phyloP scores from a whole-genome alignment of 495 filamentous ascomycete genomes.

The Hypoxylon perforatum region DNA sequence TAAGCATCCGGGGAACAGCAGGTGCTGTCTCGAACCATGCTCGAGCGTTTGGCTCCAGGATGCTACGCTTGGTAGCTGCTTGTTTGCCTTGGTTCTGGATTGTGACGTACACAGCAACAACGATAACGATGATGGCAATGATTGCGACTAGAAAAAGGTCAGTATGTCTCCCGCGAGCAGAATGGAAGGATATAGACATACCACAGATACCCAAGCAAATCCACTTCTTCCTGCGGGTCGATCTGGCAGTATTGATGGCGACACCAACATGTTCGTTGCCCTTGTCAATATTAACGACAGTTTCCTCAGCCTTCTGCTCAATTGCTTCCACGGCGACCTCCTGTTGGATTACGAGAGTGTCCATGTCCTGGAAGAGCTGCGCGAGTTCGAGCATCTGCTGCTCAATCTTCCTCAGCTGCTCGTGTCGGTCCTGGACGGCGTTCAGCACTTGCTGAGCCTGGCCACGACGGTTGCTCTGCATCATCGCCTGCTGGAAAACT shows the following conservation, averaged over 20 bases:
- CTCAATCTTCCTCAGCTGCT: slow-evolving; percentile 91
- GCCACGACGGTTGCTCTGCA: slow-evolving; percentile 76
- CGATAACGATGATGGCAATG: slow-evolving; percentile 61
- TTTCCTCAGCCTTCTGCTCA: slow-evolving; percentile 82
- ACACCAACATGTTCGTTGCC: slow-evolving; percentile 81
- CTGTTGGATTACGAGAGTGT: slow-evolving; percentile 83
- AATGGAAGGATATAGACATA: slow-evolving; percentile 60
- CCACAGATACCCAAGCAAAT: slow-evolving; percentile 84
- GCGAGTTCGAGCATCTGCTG: slow-evolving; percentile 84
- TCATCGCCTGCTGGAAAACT: slow-evolving; percentile 85
- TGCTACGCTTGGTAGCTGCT: slow-evolving; percentile 33
- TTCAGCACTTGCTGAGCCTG: slow-evolving; percentile 81
- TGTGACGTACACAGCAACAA: slow-evolving; percentile 59
- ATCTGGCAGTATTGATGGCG: slow-evolving; percentile 82
- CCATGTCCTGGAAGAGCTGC: slow-evolving; percentile 86
- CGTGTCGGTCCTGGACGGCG: slow-evolving; percentile 84
- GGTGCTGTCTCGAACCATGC: slow-evolving; percentile 26
- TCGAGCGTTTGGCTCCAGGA: slow-evolving; percentile 37
- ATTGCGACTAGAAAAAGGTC: slow-evolving; percentile 55
- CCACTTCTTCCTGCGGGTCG: slow-evolving; percentile 96
- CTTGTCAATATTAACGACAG: slow-evolving; percentile 78
- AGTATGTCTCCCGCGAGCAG: slow-evolving; percentile 16
- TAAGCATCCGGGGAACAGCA: slow-evolving; percentile 29
- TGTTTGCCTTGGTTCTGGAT: slow-evolving; percentile 36
- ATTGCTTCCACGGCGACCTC: slow-evolving; percentile 80